Conservation (phyloP, 2,329 filamentous ascomycete species). For the Colletotrichum melonis region DNA sequence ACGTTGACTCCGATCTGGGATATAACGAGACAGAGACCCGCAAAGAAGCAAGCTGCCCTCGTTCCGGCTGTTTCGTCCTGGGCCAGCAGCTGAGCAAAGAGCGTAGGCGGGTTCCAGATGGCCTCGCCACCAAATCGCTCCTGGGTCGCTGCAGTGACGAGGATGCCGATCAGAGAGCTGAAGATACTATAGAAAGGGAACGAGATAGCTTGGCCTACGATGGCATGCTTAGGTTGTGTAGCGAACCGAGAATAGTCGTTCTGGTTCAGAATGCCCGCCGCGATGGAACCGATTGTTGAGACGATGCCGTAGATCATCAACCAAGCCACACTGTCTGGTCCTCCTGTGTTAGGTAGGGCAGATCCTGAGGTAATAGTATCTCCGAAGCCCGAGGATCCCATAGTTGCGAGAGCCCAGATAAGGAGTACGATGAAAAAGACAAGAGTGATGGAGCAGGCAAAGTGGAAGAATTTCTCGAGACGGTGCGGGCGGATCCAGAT, state of each 20-base stretch:
- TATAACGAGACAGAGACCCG: slow-evolving; percentile 48
- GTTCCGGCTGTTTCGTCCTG: slow-evolving; percentile 46
- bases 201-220: slow-evolving; percentile 48
- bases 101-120: slow-evolving; percentile 51
- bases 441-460: slow-evolving; percentile 51
- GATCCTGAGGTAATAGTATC: slow-evolving; percentile 41
- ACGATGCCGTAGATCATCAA: slow-evolving; percentile 50
- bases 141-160: slow-evolving; percentile 53
- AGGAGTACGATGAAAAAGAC: slow-evolving; percentile 54
- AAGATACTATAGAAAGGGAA: slow-evolving; percentile 50
- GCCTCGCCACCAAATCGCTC: slow-evolving; percentile 47
- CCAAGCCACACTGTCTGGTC: slow-evolving; percentile 48
- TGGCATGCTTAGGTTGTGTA: slow-evolving; percentile 44
- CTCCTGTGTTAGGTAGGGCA: slow-evolving; percentile 41
- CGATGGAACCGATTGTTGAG: slow-evolving; percentile 51
- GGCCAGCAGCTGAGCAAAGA: slow-evolving; percentile 47
- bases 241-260: slow-evolving; percentile 52
- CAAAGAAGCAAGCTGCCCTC: slow-evolving; percentile 51
- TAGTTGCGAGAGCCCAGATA: slow-evolving; percentile 57
- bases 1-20: slow-evolving; percentile 52
- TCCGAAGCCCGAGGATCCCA: slow-evolving; percentile 53
- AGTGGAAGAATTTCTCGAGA: slow-evolving; percentile 54
- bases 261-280: slow-evolving; percentile 51
- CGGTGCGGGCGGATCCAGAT: slow-evolving; percentile 57
- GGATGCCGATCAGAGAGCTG: slow-evolving; percentile 51